Evolutionary conservation across 768 basidiomycete genomes (phyloP).

Genomic region (Boletus tylopilopsis): DNA sequence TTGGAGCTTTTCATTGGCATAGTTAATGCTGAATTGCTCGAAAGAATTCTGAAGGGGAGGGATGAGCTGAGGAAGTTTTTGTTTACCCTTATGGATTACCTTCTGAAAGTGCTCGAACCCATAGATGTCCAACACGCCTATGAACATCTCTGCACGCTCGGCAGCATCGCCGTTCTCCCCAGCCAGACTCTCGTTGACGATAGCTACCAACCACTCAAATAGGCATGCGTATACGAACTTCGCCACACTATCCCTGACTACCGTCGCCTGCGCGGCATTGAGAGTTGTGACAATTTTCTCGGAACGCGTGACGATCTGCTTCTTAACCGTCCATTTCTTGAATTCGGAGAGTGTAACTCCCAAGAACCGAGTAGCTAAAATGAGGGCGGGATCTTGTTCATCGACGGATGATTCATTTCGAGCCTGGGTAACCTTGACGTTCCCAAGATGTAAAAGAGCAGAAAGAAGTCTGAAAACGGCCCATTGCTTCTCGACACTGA

Average conservation of each 20-base stretch:
- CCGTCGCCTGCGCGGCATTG: constrained; percentile 83
- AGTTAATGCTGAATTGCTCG: constrained; percentile 99
- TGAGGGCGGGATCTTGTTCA: constrained; percentile 76
- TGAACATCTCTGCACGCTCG: constrained; percentile 93
- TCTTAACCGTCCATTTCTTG: constrained; percentile 99
- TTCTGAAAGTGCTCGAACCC: constrained; percentile 98
- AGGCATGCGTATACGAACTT: constrained; percentile 99
- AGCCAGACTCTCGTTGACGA: constrained; percentile 94
- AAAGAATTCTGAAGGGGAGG: constrained; percentile 64
- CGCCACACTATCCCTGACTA: constrained; percentile 93
- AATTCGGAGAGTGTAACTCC: constrained; percentile 90
- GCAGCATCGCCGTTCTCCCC: constrained; percentile 94
- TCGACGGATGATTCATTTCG: constrained; percentile 83
- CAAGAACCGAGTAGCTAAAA: constrained; percentile 82
- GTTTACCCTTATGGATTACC: constrained; percentile 36
- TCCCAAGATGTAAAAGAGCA: constrained; percentile 94
- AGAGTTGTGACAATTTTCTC: constrained; percentile 94
- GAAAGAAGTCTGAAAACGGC: constrained; percentile 93
- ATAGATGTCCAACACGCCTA: constrained; percentile 97
- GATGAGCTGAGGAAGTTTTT: constrained; percentile 3
- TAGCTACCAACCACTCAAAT: constrained; percentile 97
- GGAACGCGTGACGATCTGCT: constrained; percentile 88
- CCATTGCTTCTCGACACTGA: constrained; percentile 98
- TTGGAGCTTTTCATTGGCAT: constrained; percentile 97
- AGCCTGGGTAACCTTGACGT: constrained; percentile 82